phyloP scores from a whole-genome alignment of 2,329 filamentous ascomycete species.

The Neopestalotiopsis clavispora region DNA sequence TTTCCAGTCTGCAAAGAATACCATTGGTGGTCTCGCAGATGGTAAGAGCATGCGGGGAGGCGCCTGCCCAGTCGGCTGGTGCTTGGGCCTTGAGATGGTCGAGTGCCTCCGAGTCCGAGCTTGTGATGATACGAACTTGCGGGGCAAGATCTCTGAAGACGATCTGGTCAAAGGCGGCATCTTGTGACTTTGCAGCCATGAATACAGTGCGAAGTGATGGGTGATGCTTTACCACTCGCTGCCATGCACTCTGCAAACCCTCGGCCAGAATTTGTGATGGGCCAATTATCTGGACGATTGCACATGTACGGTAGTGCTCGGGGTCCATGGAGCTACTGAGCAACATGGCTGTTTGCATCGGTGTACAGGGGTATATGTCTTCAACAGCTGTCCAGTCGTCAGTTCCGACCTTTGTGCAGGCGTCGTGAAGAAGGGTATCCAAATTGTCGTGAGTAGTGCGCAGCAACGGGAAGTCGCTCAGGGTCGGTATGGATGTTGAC shows the following conservation, averaged over 20 bases:
- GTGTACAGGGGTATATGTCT: constrained; percentile 18
- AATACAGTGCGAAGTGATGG: constrained; percentile 16
- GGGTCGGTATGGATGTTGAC: neutral
- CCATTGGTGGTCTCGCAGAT: constrained; percentile 10
- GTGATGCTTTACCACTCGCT: constrained; percentile 11
- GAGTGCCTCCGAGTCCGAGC: neutral
- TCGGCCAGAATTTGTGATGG: constrained; percentile 3
- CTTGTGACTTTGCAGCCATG: neutral
- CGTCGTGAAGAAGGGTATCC: constrained; percentile 6
- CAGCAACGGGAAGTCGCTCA: constrained; percentile 19
- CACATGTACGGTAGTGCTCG: constrained; percentile 16
- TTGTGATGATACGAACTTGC: neutral
- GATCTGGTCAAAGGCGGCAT: constrained; percentile 16
- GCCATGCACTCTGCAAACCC: constrained; percentile 4
- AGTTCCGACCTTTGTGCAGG: neutral
- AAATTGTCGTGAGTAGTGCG: constrained; percentile 11
- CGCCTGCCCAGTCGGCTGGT: constrained; percentile 9
- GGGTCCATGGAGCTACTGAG: constrained; percentile 15
- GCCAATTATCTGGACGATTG: constrained; percentile 9
- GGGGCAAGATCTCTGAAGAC: constrained; percentile 10
- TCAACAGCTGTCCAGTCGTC: constrained; percentile 12
- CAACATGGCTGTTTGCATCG: constrained; percentile 18
- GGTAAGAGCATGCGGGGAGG: constrained; percentile 14
- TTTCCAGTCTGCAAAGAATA: constrained; percentile 15
- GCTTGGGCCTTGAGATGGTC: neutral